Percentiles rank a stretch among this genome's conserved stretches.
phyloP scores from a whole-genome alignment of 2,329 filamentous ascomycete genomes.

The Venturia carpophila region DNA sequence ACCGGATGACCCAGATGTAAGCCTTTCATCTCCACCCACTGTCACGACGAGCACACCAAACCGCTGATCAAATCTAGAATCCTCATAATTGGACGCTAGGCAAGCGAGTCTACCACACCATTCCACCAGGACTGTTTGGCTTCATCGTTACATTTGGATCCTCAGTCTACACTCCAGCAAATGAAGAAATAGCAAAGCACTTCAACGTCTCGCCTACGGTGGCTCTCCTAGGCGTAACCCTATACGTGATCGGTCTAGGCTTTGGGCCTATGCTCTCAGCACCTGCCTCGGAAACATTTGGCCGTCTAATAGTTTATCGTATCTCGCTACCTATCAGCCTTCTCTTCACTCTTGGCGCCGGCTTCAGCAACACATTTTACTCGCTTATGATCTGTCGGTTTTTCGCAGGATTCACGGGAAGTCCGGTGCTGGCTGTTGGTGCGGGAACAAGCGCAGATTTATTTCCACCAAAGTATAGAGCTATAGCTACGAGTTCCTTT shows the following conservation, averaged over 20 bases:
- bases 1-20: constrained; percentile 17
- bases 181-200: constrained; percentile 19
- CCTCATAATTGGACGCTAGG: constrained; percentile 19
- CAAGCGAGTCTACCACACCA: constrained; percentile 18
- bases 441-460: constrained; percentile 37
- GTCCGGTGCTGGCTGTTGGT: constrained; percentile 35
- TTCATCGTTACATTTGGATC: constrained; percentile 20
- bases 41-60: neutral
- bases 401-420: constrained; percentile 29
- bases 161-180: constrained; percentile 19
- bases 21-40: neutral
- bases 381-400: constrained; percentile 62
- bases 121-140: constrained; percentile 16
- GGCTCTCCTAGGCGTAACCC: constrained; percentile 23
- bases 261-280: constrained; percentile 66
- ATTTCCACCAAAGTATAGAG: constrained; percentile 29
- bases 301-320: constrained; percentile 60
- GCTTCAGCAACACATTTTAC: constrained; percentile 54
- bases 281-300: constrained; percentile 63
- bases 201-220: constrained; percentile 23
- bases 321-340: constrained; percentile 59
- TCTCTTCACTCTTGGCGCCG: constrained; percentile 39
- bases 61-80: constrained; percentile 4
- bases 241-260: constrained; percentile 44
- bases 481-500: constrained; percentile 31